phyloP scores from a whole-genome alignment of 306 rosid species.

The Gleditsia sinensis region DNA sequence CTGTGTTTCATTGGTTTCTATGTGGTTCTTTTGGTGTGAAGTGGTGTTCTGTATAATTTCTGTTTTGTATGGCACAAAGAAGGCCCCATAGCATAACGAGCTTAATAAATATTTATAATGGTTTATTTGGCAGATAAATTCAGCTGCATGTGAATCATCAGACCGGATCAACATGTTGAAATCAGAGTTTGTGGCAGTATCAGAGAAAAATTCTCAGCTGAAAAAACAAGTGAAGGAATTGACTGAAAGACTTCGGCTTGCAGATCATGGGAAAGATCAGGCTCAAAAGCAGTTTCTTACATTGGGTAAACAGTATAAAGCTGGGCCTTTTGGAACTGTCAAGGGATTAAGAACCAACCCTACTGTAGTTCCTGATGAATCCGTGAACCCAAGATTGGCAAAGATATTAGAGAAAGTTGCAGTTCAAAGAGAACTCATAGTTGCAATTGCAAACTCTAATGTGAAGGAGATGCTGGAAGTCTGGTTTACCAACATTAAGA shows the following conservation, averaged over 20 bases:
- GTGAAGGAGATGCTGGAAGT: neutral
- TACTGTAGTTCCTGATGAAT: slow-evolving; percentile 18
- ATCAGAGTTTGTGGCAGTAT: neutral
- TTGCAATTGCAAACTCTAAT: slow-evolving; percentile 14
- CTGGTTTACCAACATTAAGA: slow-evolving; percentile 1
- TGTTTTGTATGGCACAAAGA: neutral
- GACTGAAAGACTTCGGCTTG: neutral
- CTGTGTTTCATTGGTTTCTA: neutral
- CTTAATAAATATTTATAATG: neutral
- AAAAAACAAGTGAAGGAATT: neutral
- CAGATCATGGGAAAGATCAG: slow-evolving; percentile 1
- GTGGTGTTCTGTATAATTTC: neutral
- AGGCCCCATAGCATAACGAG: neutral
- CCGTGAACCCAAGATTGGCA: neutral
- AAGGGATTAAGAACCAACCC: slow-evolving; percentile 6
- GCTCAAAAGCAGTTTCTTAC: slow-evolving; percentile 10
- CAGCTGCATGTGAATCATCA: slow-evolving; percentile 7
- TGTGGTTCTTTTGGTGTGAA: neutral
- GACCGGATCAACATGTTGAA: neutral
- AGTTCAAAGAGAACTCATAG: neutral
- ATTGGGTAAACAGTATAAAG: neutral
- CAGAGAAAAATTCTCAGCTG: slow-evolving; percentile 10
- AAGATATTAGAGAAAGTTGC: slow-evolving; percentile 1
- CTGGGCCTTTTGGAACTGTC: slow-evolving; percentile 19
- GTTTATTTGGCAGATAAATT: neutral